These are phyloP conservation scores for Hypomyces rosellus DNA, from an alignment of 2,329 filamentous ascomycete genomes.

Conservation along the genomic window DNA sequence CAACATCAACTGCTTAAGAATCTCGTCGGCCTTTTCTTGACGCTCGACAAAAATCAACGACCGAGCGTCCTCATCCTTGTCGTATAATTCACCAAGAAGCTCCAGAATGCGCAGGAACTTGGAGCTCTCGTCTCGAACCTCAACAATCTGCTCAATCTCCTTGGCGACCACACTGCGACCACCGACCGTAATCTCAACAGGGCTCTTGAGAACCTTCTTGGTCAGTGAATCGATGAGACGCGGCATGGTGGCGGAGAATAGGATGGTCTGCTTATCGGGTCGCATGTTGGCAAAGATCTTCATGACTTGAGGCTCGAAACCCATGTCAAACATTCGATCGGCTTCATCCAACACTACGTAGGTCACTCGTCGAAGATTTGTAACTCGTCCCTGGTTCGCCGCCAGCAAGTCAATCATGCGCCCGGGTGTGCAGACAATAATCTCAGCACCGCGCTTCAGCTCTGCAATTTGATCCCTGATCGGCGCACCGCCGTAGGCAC, in stretches of 20 bases:
- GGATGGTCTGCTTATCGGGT: slow-evolving; percentile 85
- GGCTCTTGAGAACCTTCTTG: slow-evolving; percentile 77
- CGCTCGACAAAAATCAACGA: slow-evolving; percentile 88
- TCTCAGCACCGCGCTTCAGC: slow-evolving; percentile 88
- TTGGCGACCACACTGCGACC: slow-evolving; percentile 80
- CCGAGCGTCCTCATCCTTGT: slow-evolving; percentile 81
- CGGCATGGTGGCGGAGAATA: slow-evolving; percentile 96
- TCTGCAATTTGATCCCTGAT: slow-evolving; percentile 98
- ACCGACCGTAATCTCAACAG: slow-evolving; percentile 88
- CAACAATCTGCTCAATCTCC: slow-evolving; percentile 90
- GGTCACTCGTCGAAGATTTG: slow-evolving; percentile 80
- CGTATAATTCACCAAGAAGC: slow-evolving; percentile 79
- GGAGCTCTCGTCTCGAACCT: slow-evolving; percentile 71
- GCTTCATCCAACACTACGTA: slow-evolving; percentile 97
- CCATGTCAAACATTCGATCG: slow-evolving; percentile 99
- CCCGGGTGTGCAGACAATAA: slow-evolving; percentile 91
- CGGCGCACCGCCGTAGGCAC: slow-evolving; percentile 88
- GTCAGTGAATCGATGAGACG: slow-evolving; percentile 86
- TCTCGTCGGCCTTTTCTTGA: slow-evolving; percentile 80
- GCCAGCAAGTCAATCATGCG: slow-evolving; percentile 93
- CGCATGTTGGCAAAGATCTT: slow-evolving; percentile 91
- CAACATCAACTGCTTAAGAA: slow-evolving; percentile 69
- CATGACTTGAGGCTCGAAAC: slow-evolving; percentile 96
- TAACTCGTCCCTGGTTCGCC: slow-evolving; percentile 89
- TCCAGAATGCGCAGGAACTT: slow-evolving; percentile 84